Conservation (phyloP, 257 asterid species). For the Solanum chiquidenum region DNA sequence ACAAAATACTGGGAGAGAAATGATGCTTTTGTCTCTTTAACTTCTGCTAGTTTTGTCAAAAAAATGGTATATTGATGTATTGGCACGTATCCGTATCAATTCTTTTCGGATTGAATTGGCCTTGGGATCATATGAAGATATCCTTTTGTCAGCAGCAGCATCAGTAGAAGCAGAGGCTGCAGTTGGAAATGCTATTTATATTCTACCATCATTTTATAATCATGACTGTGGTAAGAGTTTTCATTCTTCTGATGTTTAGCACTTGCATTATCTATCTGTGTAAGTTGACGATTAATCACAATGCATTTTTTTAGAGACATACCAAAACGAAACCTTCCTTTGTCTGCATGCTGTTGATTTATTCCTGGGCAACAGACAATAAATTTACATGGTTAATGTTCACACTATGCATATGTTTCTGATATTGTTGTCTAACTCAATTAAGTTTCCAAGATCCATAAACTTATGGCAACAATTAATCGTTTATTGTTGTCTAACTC, state of each 20-base stretch:
- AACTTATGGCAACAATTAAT: neutral
- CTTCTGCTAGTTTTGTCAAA: conserved; percentile 65
- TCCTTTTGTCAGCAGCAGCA: conserved; percentile 70
- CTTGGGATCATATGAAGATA: conserved; percentile 60
- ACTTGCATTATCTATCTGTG: neutral
- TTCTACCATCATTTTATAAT: conserved; percentile 83
- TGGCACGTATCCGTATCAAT: conserved; percentile 80
- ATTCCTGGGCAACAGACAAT: neutral
- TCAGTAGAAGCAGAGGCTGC: conserved; percentile 67
- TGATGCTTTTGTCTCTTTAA: conserved; percentile 19
- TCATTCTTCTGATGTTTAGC: conserved; percentile 4
- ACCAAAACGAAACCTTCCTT: neutral
- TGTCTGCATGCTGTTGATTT: neutral
- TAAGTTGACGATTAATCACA: neutral
- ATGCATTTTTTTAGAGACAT: neutral
- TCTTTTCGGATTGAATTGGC: conserved; percentile 77
- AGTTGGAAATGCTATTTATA: conserved; percentile 76
- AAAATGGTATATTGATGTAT: conserved; percentile 59
- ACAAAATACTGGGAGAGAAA: neutral
- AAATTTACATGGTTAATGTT: neutral
- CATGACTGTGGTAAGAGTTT: conserved; percentile 71
- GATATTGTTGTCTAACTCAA: neutral
- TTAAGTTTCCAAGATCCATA: neutral
- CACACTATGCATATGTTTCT: neutral
- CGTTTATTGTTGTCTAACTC: neutral